These are phyloP conservation scores for Neurospora crassa DNA, from an alignment of 2,329 filamentous ascomycete species.

Conservation along the genomic window DNA sequence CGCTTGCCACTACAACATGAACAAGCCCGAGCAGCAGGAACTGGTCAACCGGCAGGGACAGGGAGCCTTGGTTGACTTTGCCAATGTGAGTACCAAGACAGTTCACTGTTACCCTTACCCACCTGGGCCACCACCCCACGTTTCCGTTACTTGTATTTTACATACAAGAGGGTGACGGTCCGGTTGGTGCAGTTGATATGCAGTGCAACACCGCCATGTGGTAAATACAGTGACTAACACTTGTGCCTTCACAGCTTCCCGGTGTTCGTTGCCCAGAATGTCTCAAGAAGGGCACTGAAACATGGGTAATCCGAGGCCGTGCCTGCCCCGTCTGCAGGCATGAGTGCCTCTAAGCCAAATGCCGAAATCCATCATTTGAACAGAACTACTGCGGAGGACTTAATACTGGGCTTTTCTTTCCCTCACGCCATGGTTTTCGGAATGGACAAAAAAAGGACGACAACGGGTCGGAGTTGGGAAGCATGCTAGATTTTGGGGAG, in stretches of 20 bases:
- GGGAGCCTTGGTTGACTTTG: not conserved
- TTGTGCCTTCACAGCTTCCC: conserved; percentile 26
- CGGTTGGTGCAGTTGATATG: not conserved
- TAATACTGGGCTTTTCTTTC: not conserved
- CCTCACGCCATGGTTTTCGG: not conserved
- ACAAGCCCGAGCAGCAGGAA: not conserved
- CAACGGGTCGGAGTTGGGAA: not conserved
- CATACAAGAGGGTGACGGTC: not conserved
- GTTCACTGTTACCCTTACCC: not conserved
- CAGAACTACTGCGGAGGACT: not conserved
- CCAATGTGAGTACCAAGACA: not conserved
- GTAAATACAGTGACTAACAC: conserved; percentile 5
- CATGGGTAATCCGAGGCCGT: conserved; percentile 46
- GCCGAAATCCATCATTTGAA: not conserved
- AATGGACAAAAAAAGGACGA: not conserved
- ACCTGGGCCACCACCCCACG: not conserved
- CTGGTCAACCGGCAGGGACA: not conserved
- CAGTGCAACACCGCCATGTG: not conserved
- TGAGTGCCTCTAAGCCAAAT: not conserved
- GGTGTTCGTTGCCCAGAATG: conserved; percentile 45
- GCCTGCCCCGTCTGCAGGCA: conserved; percentile 39
- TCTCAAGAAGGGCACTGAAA: conserved; percentile 37
- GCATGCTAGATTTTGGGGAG: not conserved
- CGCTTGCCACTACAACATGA: not conserved
- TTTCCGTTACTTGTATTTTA: not conserved